Evolutionary conservation across 2,329 filamentous ascomycete genomes (phyloP).

Genomic region (Hypoxylon sp.): DNA sequence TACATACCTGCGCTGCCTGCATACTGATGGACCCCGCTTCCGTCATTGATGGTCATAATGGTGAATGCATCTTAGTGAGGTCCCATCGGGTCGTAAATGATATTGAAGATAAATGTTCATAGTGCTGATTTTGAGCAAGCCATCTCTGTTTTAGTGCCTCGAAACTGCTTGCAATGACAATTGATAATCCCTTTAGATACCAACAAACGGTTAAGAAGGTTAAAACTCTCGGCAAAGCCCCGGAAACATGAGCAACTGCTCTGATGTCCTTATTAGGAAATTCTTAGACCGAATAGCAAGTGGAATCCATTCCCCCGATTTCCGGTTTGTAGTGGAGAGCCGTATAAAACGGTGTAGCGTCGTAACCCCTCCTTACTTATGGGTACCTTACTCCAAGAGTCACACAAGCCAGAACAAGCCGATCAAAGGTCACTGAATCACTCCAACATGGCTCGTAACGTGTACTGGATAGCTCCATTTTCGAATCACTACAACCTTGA

Average conservation of each 20-base stretch:
- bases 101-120: neutral
- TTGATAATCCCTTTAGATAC: neutral
- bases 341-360: conserved; percentile 19
- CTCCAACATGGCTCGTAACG: neutral
- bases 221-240: conserved; percentile 5
- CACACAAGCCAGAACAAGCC: neutral
- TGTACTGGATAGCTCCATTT: conserved; percentile 5
- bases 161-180: neutral
- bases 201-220: neutral
- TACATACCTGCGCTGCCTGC: too few species aligned
- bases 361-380: conserved; percentile 12
- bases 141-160: neutral
- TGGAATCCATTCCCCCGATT: conserved; percentile 7
- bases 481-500: conserved; percentile 15
- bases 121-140: neutral
- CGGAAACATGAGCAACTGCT: conserved; percentile 1
- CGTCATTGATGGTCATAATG: conserved; percentile 12
- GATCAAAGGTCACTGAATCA: conserved; percentile 9
- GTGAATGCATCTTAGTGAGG: neutral
- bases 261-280: conserved; percentile 29
- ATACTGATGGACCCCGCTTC: conserved; percentile 1
- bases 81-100: neutral
- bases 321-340: conserved; percentile 2
- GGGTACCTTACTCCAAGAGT: conserved; percentile 1
- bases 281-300: conserved; percentile 31